Evolutionary conservation across 2,329 filamentous ascomycete species (phyloP).

Genomic region (Aspergillus melleus): DNA sequence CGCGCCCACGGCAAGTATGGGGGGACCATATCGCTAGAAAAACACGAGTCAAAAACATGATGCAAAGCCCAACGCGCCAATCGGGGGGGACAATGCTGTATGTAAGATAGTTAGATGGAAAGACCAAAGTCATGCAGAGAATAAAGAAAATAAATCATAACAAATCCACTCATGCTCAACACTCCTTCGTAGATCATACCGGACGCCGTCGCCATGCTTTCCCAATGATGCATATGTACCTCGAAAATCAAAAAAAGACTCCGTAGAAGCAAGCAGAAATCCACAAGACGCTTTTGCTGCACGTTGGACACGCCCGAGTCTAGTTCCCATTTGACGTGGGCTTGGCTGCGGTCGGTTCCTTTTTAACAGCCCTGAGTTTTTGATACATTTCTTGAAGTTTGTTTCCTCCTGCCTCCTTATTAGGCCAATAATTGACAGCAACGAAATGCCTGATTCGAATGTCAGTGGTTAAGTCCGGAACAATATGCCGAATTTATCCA

Average conservation of each 20-base stretch:
- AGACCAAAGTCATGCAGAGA: conserved; percentile 20
- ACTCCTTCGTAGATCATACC: conserved; percentile 22
- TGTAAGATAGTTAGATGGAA: conserved; percentile 7
- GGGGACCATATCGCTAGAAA: neutral
- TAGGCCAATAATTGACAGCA: conserved; percentile 47
- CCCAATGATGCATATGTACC: conserved; percentile 29
- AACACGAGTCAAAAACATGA: neutral
- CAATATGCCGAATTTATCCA: conserved; percentile 5
- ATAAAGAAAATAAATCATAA: conserved; percentile 14
- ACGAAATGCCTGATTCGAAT: conserved; percentile 43
- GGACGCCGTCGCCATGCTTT: conserved; percentile 30
- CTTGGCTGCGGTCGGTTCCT: conserved; percentile 22
- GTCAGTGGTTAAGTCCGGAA: conserved; percentile 21
- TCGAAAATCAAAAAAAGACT: conserved; percentile 13
- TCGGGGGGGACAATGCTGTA: conserved; percentile 8
- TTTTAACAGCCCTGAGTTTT: conserved; percentile 35
- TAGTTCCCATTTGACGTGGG: conserved; percentile 28
- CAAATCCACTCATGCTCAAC: conserved; percentile 20
- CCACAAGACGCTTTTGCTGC: conserved; percentile 14
- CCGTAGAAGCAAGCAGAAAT: conserved; percentile 10
- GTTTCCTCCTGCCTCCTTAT: conserved; percentile 41
- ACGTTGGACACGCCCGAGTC: conserved; percentile 5
- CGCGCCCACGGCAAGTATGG: neutral
- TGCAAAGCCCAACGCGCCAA: conserved; percentile 15
- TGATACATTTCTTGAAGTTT: conserved; percentile 41